Base-by-base conservation (phyloP, 805 yeast species). In the Torulaspora maleeae region DNA sequence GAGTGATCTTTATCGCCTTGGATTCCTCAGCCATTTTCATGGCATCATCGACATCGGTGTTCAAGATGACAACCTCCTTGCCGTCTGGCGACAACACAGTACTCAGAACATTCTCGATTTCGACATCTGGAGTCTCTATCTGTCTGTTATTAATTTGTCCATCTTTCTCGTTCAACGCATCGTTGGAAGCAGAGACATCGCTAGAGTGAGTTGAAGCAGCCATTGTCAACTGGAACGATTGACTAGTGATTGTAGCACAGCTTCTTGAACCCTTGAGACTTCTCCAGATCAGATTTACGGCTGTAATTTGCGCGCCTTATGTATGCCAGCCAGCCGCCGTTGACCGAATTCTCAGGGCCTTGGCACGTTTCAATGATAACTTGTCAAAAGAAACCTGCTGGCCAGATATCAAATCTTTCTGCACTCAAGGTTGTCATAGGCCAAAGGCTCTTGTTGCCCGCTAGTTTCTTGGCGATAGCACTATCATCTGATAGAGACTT, bases 41-140 rank as follows among this genome's bases (percentile, higher is more conserved):
- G 9, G 79, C 79, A 42, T 67, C 71, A 52, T 75, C 79, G 16
- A 69, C 75, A 48, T 70, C 72, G 59, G 52, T 54, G 62, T 8
- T 22, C 25, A 22, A 8, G 25, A 60, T 46, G 39, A 41, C 47
- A 32, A 32, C 56, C 51, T 49, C 50, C 42, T 48, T 35, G 17
- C 27, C 38, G 12, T 35, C 5, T 13, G 35, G 35, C 4, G 45
- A 42, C 8, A 42, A n/a, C 17, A 42, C 45, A 5, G 45, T 42
- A 15, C 41, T 42, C 12, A 42, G 29, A 12, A 42, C 13, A 16
- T 33, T 27, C 27, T 41, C 44, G n/a, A 41, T 12, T 11, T 35
- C 44, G 25, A 22, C 25, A 24, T 29, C 44, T 28, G 22, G 15
- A 15, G 15, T 12, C 8, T 27, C 37, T 33, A 10, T 19, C 10